phyloP scores from a whole-genome alignment of 2,329 filamentous ascomycete species.

The Calonectria honghensis region DNA sequence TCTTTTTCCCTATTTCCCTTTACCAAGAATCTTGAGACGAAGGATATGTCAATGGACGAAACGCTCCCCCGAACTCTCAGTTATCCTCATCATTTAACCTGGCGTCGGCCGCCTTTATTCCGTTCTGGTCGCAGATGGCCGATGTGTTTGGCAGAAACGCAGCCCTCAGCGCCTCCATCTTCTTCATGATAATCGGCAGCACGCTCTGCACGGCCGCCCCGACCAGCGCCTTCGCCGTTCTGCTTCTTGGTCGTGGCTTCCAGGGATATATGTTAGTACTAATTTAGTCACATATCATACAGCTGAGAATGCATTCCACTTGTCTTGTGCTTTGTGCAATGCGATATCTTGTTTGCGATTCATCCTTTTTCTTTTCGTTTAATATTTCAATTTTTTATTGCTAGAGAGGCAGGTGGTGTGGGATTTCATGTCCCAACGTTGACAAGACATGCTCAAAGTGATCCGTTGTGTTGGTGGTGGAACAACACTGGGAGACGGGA shows the following conservation, averaged over 20 bases:
- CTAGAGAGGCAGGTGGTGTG: too few relatives aligned
- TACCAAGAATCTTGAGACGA: too few relatives aligned
- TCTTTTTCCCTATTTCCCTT: too few relatives aligned
- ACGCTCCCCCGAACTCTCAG: too few relatives aligned
- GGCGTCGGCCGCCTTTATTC: slow-evolving; percentile 80
- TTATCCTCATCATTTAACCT: slow-evolving; percentile 73
- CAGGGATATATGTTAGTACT: slow-evolving; percentile 66
- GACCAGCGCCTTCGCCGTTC: slow-evolving; percentile 71
- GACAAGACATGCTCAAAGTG: neutral
- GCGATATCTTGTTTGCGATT: too few relatives aligned
- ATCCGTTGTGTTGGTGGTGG: neutral
- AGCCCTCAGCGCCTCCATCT: slow-evolving; percentile 73
- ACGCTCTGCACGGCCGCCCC: slow-evolving; percentile 77
- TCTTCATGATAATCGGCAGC: slow-evolving; percentile 76
- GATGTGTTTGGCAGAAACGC: slow-evolving; percentile 79
- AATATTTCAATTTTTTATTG: too few relatives aligned
- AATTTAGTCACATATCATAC: too few relatives aligned
- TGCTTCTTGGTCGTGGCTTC: slow-evolving; percentile 78
- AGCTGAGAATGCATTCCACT: too few relatives aligned
- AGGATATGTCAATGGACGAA: too few relatives aligned
- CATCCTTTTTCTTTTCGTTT: too few relatives aligned
- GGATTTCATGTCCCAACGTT: neutral
- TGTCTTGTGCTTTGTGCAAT: too few relatives aligned
- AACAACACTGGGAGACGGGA: neutral
- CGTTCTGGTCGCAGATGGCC: slow-evolving; percentile 78